phyloP scores from a whole-genome alignment of 257 asterid species.

The Echium plantagineum region DNA sequence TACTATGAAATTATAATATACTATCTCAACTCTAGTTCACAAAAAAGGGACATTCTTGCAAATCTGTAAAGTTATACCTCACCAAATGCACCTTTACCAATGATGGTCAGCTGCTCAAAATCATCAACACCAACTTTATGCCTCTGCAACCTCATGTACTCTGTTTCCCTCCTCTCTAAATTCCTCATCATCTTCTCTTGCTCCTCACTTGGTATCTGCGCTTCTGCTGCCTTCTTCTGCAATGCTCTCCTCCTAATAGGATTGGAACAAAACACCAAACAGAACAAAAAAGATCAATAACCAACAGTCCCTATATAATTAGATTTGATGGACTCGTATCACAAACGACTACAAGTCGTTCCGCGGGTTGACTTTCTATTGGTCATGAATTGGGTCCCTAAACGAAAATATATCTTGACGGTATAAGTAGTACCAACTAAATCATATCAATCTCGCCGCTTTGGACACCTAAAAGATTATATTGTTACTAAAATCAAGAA shows the following conservation, averaged over 20 bases:
- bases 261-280: too few species aligned
- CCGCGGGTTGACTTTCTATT: too few species aligned
- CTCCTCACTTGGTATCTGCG: conserved; percentile 71
- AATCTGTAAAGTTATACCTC: conserved; percentile 30
- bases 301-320: too few species aligned
- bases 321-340: too few species aligned
- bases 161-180: conserved; percentile 88
- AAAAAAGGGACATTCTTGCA: not conserved
- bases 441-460: too few species aligned
- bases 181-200: conserved; percentile 81
- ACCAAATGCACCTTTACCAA: conserved; percentile 82
- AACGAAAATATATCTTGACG: too few species aligned
- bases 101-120: conserved; percentile 59
- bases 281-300: not conserved
- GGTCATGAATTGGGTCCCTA: too few species aligned
- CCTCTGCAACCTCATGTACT: conserved; percentile 89
- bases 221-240: conserved; percentile 87
- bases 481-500: not conserved
- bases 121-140: conserved; percentile 86
- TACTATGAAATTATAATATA: too few species aligned
- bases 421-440: not conserved
- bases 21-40: too few species aligned
- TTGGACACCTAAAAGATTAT: not conserved
- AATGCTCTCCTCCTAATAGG: conserved; percentile 67
- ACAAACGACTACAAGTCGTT: too few species aligned